Conservation (phyloP, 108 stramenopile species). For the Ochromonas danica region DNA sequence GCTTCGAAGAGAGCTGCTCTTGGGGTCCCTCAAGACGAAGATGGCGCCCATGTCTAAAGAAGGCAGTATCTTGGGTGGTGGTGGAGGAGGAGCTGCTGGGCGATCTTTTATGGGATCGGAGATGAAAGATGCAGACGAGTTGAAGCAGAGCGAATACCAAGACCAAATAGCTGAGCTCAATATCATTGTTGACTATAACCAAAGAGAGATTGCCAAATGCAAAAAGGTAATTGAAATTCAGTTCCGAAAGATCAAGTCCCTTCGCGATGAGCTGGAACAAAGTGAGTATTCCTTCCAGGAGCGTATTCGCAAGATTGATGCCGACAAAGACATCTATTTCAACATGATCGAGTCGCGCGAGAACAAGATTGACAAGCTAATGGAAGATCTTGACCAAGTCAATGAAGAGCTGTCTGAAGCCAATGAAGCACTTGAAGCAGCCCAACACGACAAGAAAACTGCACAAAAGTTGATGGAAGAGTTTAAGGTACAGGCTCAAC, state of each 20-base stretch:
- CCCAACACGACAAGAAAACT: not conserved
- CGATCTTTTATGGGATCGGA: too few relatives aligned
- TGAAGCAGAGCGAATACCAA: not conserved
- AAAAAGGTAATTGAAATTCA: too few relatives aligned
- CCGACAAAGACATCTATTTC: not conserved
- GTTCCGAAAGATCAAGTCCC: not conserved
- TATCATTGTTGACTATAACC: not conserved
- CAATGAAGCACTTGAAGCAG: not conserved
- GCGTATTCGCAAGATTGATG: not conserved
- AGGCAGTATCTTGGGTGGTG: too few relatives aligned
- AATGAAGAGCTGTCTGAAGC: not conserved
- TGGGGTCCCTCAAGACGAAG: too few relatives aligned
- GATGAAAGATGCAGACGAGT: not conserved
- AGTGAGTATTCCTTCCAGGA: not conserved
- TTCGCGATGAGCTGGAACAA: not conserved
- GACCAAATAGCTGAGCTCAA: not conserved
- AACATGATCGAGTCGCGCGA: not conserved
- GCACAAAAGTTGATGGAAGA: too few relatives aligned
- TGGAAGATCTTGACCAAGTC: not conserved
- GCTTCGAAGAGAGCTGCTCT: not conserved
- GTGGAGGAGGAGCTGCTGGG: not conserved
- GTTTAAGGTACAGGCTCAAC: too few relatives aligned
- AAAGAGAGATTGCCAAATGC: too few relatives aligned
- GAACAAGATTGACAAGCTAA: not conserved
- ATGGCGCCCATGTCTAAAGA: too few relatives aligned